Conservation (phyloP, 140 eudicot species). For the Oenanthe javanica region DNA sequence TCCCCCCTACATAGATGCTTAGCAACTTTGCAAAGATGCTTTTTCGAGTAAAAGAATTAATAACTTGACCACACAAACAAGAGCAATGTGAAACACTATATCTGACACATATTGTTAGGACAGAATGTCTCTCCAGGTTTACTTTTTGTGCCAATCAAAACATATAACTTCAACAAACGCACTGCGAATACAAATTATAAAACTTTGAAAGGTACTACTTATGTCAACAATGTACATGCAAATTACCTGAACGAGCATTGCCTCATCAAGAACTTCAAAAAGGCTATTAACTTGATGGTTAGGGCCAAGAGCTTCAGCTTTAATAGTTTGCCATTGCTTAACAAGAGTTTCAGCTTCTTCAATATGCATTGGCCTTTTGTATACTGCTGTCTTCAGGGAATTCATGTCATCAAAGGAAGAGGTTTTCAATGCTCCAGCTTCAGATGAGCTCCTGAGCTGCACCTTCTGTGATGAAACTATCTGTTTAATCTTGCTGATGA, state of each 20-base stretch:
- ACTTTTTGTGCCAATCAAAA: not conserved
- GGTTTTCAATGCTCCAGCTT: slow-evolving; percentile 24
- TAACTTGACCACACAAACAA: not conserved
- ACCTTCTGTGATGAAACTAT: slow-evolving; percentile 32
- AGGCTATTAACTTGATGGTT: slow-evolving; percentile 50
- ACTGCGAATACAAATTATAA: not conserved
- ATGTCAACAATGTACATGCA: slow-evolving; percentile 8
- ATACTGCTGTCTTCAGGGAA: slow-evolving; percentile 21
- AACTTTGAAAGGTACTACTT: slow-evolving; percentile 7
- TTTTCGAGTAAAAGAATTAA: not conserved
- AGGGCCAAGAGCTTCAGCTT: slow-evolving; percentile 96
- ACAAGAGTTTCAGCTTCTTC: slow-evolving; percentile 96
- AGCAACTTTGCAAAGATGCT: not conserved
- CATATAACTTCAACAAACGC: not conserved
- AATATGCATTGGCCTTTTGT: slow-evolving; percentile 45
- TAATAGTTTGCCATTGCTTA: slow-evolving; percentile 77
- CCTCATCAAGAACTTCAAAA: slow-evolving; percentile 69
- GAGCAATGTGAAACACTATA: not conserved
- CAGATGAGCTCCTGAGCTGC: slow-evolving; percentile 23
- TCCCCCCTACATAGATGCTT: not conserved
- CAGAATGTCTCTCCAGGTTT: not conserved
- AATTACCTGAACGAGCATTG: slow-evolving; percentile 76
- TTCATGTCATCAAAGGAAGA: slow-evolving; percentile 28
- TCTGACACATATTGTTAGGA: not conserved
- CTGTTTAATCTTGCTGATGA: slow-evolving; percentile 30